Conservation (phyloP, 176 grass and related monocot species). For the Alopecurus myosuroides region DNA sequence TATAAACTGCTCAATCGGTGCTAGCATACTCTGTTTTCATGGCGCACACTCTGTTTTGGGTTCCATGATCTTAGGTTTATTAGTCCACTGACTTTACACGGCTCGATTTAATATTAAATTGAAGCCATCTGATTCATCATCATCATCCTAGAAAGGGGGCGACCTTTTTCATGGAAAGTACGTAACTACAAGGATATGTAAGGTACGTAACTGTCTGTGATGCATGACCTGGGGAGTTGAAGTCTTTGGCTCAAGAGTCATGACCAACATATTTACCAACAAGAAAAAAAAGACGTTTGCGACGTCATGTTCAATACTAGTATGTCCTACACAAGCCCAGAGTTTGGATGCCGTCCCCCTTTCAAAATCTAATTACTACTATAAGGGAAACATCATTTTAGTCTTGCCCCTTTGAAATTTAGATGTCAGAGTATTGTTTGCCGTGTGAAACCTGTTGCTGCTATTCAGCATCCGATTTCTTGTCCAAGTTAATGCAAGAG, state of each 20-base stretch:
- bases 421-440: no score
- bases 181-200: no score
- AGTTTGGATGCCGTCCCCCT: neutral
- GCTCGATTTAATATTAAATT: neutral
- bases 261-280: no score
- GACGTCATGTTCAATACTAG: neutral
- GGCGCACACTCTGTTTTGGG: neutral
- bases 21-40: neutral
- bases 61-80: neutral
- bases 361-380: neutral
- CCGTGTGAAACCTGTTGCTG: neutral
- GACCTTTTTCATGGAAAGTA: neutral
- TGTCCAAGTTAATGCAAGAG: neutral
- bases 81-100: neutral
- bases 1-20: no score
- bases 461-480: neutral
- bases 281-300: neutral
- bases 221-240: neutral
- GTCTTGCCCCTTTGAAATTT: no score
- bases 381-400: no score
- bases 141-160: neutral
- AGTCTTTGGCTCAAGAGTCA: neutral
- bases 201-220: neutral
- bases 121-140: neutral
- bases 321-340: neutral